Conservation (phyloP, 306 rosid species). For the Cicer chorassanicum region DNA sequence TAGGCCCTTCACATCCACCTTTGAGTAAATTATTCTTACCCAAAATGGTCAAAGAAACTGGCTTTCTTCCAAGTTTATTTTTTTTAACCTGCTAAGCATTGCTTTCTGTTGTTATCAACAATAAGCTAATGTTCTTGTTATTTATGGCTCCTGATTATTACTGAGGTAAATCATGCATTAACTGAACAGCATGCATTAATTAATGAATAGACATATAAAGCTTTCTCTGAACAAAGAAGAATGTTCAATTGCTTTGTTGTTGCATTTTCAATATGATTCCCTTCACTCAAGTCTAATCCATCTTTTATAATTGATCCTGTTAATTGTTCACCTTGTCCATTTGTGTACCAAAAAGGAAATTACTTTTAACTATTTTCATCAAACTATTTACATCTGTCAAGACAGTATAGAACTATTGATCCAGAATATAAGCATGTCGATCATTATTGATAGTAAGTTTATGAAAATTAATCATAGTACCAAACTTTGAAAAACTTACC, state of each 20-base stretch:
- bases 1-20: background rate
- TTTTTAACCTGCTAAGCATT: background rate
- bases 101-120: background rate
- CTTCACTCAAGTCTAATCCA: conserved; percentile 52
- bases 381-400: conserved; percentile 41
- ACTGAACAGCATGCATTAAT: conserved; percentile 70
- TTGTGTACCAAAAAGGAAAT: conserved; percentile 42
- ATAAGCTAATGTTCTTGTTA: conserved; percentile 27
- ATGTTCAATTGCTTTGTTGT: conserved; percentile 57
- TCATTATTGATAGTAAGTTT: background rate
- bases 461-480: background rate
- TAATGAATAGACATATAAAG: conserved; percentile 79
- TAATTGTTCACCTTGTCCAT: conserved; percentile 55
- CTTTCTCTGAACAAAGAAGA: conserved; percentile 86
- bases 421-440: conserved; percentile 14
- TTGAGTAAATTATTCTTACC: background rate
- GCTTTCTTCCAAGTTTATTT: background rate
- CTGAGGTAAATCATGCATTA: conserved; percentile 41
- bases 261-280: conserved; percentile 52
- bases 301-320: conserved; percentile 47
- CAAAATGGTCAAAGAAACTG: background rate
- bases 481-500: conserved; percentile 60
- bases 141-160: conserved; percentile 27
- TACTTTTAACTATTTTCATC: conserved; percentile 9
- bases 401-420: conserved; percentile 24